Evolutionary conservation across 768 basidiomycete species (phyloP), one percentile per base, ranked within the genome.

Genomic region (Leccinum disarticulatum): DNA sequence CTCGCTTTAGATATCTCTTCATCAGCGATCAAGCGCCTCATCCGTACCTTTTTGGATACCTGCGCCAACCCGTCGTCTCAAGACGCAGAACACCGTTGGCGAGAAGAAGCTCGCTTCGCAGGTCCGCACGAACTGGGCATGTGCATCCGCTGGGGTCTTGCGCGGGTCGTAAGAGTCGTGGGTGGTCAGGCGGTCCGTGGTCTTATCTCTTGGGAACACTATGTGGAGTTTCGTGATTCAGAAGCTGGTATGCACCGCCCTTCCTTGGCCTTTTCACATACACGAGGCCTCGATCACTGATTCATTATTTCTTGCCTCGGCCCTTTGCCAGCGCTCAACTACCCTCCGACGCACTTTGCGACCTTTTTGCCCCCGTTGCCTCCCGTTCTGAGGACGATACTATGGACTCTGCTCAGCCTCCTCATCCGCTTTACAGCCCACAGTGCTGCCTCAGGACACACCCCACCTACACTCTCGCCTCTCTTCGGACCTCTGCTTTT

Each of bases 71-170:
- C 56, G 57, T 71, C 58, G 9, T 73, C 71, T 11, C 2, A 43
- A 30, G 77, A 77, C 13, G 83, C 80, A 8, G 87, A 88, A 51
- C 67, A 66, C 27, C 79, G 79, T 54, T 92, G 88, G 87, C 79
- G 83, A 47, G 88, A 93, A 64, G 95, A 98, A 69, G 87, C 93
- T 2, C 77, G 78, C 35, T 91, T 96, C 68, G 91, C 93, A 0
- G 87, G 86, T 5, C 88, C 92, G 11, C 88, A 95, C 61, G 92
- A 97, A 68, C 78, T 98, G 14, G 94, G 89, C 5, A 95, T 95
- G 88, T 85, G 89, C 66, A 79, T 98, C 33, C 87, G 95, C 25
- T 99, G 97, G 97, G 93, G 88, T 33, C 81, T 98, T 6, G 90
- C 87, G 3, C 78, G 95, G 27, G 84, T 93, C 50, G 82, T 92